phyloP scores from a whole-genome alignment of 78 protist genomes.

The Cavenderia fasciculata region DNA sequence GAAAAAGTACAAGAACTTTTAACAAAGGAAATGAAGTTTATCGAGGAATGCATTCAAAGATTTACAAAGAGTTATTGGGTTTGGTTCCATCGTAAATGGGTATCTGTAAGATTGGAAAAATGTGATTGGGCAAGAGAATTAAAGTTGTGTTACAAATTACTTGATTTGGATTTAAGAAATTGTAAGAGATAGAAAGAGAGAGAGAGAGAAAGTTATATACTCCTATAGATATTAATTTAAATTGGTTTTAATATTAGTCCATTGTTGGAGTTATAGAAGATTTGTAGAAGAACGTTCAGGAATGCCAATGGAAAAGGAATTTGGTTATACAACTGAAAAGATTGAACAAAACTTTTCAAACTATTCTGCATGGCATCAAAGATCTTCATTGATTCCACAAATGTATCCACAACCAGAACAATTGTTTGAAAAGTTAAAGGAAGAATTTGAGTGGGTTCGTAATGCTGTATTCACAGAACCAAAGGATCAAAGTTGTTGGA shows the following conservation, averaged over 20 bases:
- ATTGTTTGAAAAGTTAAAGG: slow-evolving; percentile 1
- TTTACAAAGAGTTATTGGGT: slow-evolving; percentile 80
- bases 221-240: neutral
- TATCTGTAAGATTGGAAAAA: neutral
- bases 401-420: slow-evolving; percentile 26
- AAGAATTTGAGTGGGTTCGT: slow-evolving; percentile 88
- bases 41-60: slow-evolving; percentile 61
- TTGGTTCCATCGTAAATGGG: slow-evolving; percentile 84
- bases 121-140: slow-evolving; percentile 82
- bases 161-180: slow-evolving; percentile 91
- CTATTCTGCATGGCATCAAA: slow-evolving; percentile 97
- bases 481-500: slow-evolving; percentile 95
- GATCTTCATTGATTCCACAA: slow-evolving; percentile 73
- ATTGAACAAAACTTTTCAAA: slow-evolving; percentile 92
- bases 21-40: slow-evolving; percentile 36
- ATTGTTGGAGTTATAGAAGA: slow-evolving; percentile 92
- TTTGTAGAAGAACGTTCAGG: slow-evolving; percentile 26
- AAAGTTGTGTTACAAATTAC: slow-evolving; percentile 67
- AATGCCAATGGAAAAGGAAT: slow-evolving; percentile 41
- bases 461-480: slow-evolving; percentile 94
- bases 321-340: slow-evolving; percentile 74
- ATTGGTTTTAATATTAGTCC: slow-evolving; percentile 49
- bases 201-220: too few species aligned
- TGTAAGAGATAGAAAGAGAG: too few species aligned
- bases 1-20: slow-evolving; percentile 35